Evolutionary conservation across 352 stramenopile genomes (phyloP).

Genomic region (Globisporangium canariense): DNA sequence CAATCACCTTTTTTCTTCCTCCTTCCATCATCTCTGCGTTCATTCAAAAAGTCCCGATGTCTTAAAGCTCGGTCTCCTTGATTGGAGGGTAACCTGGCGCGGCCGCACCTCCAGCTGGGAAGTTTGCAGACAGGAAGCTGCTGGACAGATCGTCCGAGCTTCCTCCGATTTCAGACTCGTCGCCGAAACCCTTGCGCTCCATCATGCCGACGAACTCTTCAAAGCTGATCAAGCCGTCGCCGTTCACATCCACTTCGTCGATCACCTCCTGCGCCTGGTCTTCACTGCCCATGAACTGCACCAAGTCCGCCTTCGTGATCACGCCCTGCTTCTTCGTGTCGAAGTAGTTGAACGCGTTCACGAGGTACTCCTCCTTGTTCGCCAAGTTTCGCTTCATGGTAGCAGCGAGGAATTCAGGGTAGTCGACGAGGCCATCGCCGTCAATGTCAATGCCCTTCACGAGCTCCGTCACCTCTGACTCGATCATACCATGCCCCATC

Average conservation of each 20-base stretch:
- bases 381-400: conserved; percentile 89
- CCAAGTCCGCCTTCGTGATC: conserved; percentile 88
- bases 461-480: conserved; percentile 85
- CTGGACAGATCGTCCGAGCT: conserved; percentile 52
- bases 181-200: conserved; percentile 79
- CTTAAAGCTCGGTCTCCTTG: conserved; percentile 80
- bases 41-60: not conserved
- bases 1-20: conserved; percentile 3
- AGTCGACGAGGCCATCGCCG: conserved; percentile 84
- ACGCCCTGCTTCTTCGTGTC: conserved; percentile 83
- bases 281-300: conserved; percentile 91
- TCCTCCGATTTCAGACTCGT: conserved; percentile 63
- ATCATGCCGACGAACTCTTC: conserved; percentile 92
- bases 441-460: conserved; percentile 90
- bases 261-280: conserved; percentile 92
- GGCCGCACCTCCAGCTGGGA: conserved; percentile 19
- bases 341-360: conserved; percentile 91
- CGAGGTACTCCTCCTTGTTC: conserved; percentile 85
- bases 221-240: conserved; percentile 91
- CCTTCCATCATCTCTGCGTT: not conserved
- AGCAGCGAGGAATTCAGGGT: conserved; percentile 88
- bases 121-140: conserved; percentile 50
- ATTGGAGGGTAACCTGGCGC: conserved; percentile 25
- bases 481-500: conserved; percentile 86
- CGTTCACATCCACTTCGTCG: conserved; percentile 87